Evolutionary conservation across 169 alveolate genomes (phyloP).

Genomic region (Eimeria maxima): DNA sequence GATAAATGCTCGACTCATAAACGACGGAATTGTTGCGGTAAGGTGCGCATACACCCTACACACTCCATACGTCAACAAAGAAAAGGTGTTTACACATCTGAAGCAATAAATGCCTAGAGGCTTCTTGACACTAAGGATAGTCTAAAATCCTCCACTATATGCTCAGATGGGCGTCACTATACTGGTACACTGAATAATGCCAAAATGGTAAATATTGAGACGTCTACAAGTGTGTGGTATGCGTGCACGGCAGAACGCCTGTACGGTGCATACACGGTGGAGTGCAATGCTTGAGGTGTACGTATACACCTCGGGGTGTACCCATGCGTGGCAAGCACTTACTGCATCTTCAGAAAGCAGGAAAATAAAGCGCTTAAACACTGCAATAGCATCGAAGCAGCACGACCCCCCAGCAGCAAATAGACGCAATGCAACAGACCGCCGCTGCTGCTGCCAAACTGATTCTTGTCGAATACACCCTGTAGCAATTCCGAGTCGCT

Average conservation of each 20-base stretch:
- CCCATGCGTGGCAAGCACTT: slow-evolving; percentile 12
- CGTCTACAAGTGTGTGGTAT: too few species aligned
- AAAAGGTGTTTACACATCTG: too few species aligned
- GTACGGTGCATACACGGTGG: too few species aligned
- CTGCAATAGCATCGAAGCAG: slow-evolving; percentile 94
- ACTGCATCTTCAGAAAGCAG: slow-evolving; percentile 82
- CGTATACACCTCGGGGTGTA: not conserved
- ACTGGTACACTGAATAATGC: too few species aligned
- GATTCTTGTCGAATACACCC: slow-evolving; percentile 98
- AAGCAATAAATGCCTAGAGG: too few species aligned
- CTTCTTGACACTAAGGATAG: too few species aligned
- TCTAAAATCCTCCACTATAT: too few species aligned
- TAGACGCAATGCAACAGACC: slow-evolving; percentile 97
- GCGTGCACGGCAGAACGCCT: too few species aligned
- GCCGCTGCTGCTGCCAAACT: slow-evolving; percentile 97
- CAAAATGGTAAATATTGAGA: too few species aligned
- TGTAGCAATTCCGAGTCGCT: slow-evolving; percentile 95
- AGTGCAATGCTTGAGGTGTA: not conserved
- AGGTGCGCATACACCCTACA: not conserved
- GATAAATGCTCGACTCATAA: not conserved
- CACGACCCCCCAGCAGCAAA: slow-evolving; percentile 96
- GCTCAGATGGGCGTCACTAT: too few species aligned
- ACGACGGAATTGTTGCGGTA: not conserved
- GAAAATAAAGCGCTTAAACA: slow-evolving; percentile 71
- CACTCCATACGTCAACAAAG: too few species aligned